phyloP scores from a whole-genome alignment of 108 stramenopile species.

The Pseudonitzschia multiseries region DNA sequence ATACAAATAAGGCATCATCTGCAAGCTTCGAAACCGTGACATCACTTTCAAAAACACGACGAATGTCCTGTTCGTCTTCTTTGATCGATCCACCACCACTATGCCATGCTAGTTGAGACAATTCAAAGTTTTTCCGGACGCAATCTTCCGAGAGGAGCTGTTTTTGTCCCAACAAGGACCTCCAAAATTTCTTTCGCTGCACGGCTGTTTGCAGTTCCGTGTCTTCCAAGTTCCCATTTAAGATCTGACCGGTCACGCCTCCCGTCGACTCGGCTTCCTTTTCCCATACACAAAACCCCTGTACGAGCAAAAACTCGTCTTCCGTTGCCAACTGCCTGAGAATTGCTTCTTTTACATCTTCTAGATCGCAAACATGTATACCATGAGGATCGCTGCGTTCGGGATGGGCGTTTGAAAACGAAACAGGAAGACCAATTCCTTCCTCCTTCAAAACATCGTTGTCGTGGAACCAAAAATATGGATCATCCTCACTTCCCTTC shows the following conservation, averaged over 20 bases:
- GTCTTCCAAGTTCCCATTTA: constrained; percentile 11
- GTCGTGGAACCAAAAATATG: constrained; percentile 47
- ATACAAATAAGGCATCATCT: constrained; percentile 39
- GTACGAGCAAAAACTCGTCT: constrained; percentile 51
- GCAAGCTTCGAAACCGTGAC: constrained; percentile 35
- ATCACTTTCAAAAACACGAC: constrained; percentile 29
- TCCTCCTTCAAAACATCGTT: constrained; percentile 26
- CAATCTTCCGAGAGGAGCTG: constrained; percentile 15
- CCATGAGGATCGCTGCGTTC: constrained; percentile 37
- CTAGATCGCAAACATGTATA: constrained; percentile 38
- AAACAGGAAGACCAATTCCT: constrained; percentile 37
- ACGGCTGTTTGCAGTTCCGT: constrained; percentile 18
- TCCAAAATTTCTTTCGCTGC: neutral
- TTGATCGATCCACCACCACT: constrained; percentile 9
- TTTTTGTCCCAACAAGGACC: constrained; percentile 16
- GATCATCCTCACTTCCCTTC: constrained; percentile 26
- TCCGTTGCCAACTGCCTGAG: constrained; percentile 30
- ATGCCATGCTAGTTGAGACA: constrained; percentile 34
- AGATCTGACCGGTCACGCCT: constrained; percentile 13
- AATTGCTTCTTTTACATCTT: constrained; percentile 43
- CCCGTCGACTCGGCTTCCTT: constrained; percentile 31
- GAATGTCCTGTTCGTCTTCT: neutral
- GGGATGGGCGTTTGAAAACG: neutral
- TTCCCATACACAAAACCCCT: constrained; percentile 63
- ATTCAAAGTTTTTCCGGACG: constrained; percentile 26